Evolutionary conservation across 139 green algal genomes (phyloP).

Genomic region (Coelastrella sp.): DNA sequence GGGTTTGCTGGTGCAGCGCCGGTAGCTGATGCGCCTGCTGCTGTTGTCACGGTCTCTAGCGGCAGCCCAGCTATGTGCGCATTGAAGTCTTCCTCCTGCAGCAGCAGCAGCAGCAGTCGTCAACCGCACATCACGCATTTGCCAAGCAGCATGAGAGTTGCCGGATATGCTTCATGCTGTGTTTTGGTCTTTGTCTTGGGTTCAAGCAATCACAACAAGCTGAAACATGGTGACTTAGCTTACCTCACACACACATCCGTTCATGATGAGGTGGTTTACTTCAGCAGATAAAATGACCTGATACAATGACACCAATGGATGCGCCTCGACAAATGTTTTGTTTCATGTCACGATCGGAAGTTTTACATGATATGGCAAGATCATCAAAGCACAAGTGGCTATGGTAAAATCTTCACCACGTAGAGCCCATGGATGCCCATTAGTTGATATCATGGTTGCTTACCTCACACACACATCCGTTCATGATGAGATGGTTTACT

Average conservation of each 20-base stretch:
- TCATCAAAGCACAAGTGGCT: no score
- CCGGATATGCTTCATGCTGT: no score
- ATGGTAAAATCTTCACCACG: no score
- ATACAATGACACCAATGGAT: no score
- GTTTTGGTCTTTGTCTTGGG: no score
- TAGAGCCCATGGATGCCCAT: no score
- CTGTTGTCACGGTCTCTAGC: constrained; percentile 47
- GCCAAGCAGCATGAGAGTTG: background rate
- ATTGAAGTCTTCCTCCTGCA: constrained; percentile 74
- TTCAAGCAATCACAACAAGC: no score
- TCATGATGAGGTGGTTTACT: constrained; percentile 62
- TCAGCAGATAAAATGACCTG: constrained; percentile 66
- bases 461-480: constrained; percentile 82
- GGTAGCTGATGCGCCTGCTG: constrained; percentile 34
- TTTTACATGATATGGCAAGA: no score
- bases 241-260: constrained; percentile 41
- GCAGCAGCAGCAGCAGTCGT: background rate
- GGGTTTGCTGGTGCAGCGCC: background rate
- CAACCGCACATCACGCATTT: background rate
- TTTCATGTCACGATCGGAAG: no score
- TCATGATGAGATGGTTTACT: constrained; percentile 71
- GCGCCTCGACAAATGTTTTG: no score
- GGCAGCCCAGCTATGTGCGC: constrained; percentile 67
- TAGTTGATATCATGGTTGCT: background rate
- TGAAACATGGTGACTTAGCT: background rate